Evolutionary conservation across 257 asterid species (phyloP), one percentile per base, ranked within the genome.

Genomic region (Fraxinus quadrangulata): DNA sequence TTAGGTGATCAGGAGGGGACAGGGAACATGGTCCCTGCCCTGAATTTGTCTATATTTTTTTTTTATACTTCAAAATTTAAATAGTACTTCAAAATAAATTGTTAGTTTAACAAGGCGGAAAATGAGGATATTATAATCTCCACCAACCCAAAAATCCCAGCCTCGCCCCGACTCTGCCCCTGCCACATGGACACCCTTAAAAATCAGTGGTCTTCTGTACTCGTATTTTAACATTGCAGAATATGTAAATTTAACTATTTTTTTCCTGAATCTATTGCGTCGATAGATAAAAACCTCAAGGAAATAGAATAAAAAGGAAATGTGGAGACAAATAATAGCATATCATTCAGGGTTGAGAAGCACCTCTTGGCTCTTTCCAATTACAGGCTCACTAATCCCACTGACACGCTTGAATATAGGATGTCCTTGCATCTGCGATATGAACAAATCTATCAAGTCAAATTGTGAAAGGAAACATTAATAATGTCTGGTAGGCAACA

Each of bases 351-450:
- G 56, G 71, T 72, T 67, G 21, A 59, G 74, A 84, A 73, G 72
- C 87, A 94, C 99, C 96, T 94, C 99, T 84, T 91, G 95, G 84
- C 96, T 89, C 81, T 89, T 94, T 70, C 82, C 88, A 74, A 89
- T 86, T 72, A 90, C 98, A 70, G 99, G 99, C 83, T 90, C 96
- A 72, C 97, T 86, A 72, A 88, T 56, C 68, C 97, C 94, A 85
- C 90, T 88, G 74, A 84, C 88, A 23, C 85, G 92, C 85, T 86
- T 91, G 87, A 88, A 95, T 63, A 84, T 70, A 42, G 93, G 89
- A 83, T 88, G 81, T 68, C 96, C 91, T 79, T 86, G 99, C 92
- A 95, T 85, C 99, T 95, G 89, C 73, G 36, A 80, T 81, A 80
- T 14, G 30, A 77, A 70, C 21, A 71, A 40, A 12, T 24, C 67